These are phyloP conservation scores for Microbotryomycetes sp. DNA, from an alignment of 1,284 basidiomycete genomes.

Conservation along the genomic window DNA sequence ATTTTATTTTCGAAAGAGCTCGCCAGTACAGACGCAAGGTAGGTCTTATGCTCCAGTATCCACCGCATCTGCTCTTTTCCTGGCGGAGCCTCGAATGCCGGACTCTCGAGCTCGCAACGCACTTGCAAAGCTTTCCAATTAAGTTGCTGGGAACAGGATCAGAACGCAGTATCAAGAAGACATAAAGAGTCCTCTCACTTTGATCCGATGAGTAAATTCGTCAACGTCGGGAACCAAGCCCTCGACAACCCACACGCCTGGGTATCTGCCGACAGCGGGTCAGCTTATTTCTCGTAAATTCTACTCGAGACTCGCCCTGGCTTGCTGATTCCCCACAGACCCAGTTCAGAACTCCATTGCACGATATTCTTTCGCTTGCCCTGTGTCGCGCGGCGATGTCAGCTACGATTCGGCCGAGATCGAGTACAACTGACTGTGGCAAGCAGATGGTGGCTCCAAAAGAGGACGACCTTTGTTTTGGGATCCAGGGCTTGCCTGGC, in stretches of 20 bases:
- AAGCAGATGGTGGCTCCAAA: conserved; percentile 28
- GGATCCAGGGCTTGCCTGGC: background rate
- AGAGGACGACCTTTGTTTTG: conserved; percentile 6
- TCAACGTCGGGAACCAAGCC: conserved; percentile 14
- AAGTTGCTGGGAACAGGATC: conserved; percentile 4
- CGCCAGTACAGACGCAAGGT: conserved; percentile 11
- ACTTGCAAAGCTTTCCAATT: conserved; percentile 31
- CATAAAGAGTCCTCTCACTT: background rate
- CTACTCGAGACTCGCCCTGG: conserved; percentile 14
- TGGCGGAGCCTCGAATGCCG: background rate
- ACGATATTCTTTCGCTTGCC: conserved; percentile 26
- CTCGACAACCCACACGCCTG: conserved; percentile 24
- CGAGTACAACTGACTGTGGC: conserved; percentile 10
- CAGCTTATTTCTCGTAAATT: background rate
- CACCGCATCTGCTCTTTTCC: conserved; percentile 4
- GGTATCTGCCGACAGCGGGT: conserved; percentile 14
- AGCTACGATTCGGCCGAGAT: background rate
- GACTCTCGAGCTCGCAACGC: conserved; percentile 16
- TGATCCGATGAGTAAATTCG: conserved; percentile 23
- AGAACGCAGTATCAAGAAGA: background rate
- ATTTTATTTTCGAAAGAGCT: background rate
- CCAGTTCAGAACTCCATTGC: conserved; percentile 13
- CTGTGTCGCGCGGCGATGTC: background rate
- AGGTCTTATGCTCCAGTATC: conserved; percentile 6
- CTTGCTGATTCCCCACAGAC: conserved; percentile 15